These are phyloP conservation scores for Candida germanica DNA, from an alignment of 805 yeast species.

Conservation along the genomic window DNA sequence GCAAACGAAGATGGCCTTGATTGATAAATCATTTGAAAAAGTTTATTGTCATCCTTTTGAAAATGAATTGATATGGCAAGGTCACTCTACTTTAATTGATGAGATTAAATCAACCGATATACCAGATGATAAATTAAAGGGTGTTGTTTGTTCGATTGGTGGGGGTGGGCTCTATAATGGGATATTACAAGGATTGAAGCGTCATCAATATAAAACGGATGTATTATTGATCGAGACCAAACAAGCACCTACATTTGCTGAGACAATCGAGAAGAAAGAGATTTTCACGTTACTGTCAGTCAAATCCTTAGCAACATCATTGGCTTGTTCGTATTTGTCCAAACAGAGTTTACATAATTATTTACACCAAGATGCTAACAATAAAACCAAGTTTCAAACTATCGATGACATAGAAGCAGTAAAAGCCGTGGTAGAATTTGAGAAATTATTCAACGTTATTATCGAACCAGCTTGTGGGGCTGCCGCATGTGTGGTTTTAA, in stretches of 20 bases:
- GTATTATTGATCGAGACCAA: conserved; percentile 29
- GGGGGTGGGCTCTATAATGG: conserved; percentile 39
- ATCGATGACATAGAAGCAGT: conserved; percentile 30
- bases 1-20: conserved; percentile 12
- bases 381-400: conserved; percentile 16
- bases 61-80: conserved; percentile 29
- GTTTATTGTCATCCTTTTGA: conserved; percentile 36
- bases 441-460: conserved; percentile 17
- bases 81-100: conserved; percentile 27
- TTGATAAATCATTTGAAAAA: conserved; percentile 13
- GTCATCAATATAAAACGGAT: conserved; percentile 12
- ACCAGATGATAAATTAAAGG: conserved; percentile 15
- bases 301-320: conserved; percentile 25
- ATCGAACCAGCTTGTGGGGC: conserved; percentile 39
- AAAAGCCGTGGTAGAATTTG: conserved; percentile 19
- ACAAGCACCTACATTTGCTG: conserved; percentile 26
- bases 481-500: conserved; percentile 20
- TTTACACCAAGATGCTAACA: conserved; percentile 10
- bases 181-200: conserved; percentile 21
- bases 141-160: conserved; percentile 31
- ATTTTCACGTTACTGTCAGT: conserved; percentile 20
- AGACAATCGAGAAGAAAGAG: conserved; percentile 20
- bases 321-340: conserved; percentile 29
- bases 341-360: conserved; percentile 19
- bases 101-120: conserved; percentile 15